Conservation (phyloP, 192 early-diverging fungal genomes). For the Jimgerdemannia lactiflua region DNA sequence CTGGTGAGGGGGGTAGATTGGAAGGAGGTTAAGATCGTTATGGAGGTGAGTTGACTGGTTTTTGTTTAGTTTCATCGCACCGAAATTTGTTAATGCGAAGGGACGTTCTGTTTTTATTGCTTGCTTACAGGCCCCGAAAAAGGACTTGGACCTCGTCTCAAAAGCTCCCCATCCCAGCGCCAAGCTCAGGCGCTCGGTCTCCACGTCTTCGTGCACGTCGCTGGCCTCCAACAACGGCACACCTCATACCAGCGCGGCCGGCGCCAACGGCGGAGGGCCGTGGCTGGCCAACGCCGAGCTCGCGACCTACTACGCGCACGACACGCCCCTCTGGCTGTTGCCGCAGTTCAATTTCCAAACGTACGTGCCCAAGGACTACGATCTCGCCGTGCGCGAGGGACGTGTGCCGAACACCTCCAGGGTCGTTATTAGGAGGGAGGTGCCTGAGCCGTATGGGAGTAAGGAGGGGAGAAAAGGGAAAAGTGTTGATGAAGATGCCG, state of each 20-base stretch:
- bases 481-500: slow-evolving; percentile 20
- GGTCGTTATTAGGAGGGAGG: slow-evolving; percentile 40
- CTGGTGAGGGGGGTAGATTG: slow-evolving; percentile 43
- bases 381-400: slow-evolving; percentile 29
- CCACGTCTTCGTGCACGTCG: neutral
- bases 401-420: slow-evolving; percentile 35
- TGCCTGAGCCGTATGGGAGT: slow-evolving; percentile 39
- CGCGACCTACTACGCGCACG: slow-evolving; percentile 41
- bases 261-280: neutral
- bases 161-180: neutral
- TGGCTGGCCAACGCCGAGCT: slow-evolving; percentile 55
- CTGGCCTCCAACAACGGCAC: neutral
- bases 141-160: neutral
- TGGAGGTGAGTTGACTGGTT: neutral
- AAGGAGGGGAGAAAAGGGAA: slow-evolving; percentile 8
- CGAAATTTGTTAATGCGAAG: neutral
- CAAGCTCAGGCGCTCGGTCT: neutral
- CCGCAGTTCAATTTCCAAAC: slow-evolving; percentile 51
- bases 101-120: neutral
- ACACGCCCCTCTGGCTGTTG: slow-evolving; percentile 43
- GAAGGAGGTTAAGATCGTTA: slow-evolving; percentile 35
- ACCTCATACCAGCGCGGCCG: neutral
- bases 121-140: neutral
- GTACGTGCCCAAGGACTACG: slow-evolving; percentile 28
- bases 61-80: neutral